phyloP scores from a whole-genome alignment of 345 rosid species.

The Tarenaya hassleriana region DNA sequence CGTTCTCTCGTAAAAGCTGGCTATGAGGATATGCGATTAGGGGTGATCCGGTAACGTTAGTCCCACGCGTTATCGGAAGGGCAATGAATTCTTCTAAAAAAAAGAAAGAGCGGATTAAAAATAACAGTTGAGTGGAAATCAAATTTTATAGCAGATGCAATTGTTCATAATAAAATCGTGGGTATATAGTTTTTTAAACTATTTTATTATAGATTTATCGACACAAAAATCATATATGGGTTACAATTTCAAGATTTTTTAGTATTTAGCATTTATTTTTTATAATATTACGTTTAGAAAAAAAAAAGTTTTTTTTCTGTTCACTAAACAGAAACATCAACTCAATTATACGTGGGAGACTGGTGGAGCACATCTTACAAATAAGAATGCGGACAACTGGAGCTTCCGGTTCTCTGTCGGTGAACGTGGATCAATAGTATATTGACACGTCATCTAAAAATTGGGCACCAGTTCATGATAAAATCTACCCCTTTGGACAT shows the following conservation, averaged over 20 bases:
- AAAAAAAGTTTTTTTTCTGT: background rate
- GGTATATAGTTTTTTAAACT: no score
- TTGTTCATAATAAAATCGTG: no score
- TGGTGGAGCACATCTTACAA: constrained; percentile 42
- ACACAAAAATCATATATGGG: no score
- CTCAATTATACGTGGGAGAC: constrained; percentile 23
- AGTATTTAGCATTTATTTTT: background rate
- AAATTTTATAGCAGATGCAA: no score
- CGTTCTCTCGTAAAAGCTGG: background rate
- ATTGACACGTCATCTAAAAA: constrained; percentile 19
- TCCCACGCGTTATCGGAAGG: constrained; percentile 34
- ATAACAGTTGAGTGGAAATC: no score
- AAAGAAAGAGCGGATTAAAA: no score
- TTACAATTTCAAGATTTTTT: background rate
- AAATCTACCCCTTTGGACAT: no score
- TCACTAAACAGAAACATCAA: constrained; percentile 6
- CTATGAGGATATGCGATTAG: constrained; percentile 22
- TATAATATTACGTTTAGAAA: background rate
- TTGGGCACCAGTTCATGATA: constrained; percentile 1
- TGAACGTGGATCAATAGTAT: constrained; percentile 34
- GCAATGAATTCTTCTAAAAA: constrained; percentile 15
- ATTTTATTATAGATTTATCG: no score
- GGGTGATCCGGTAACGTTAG: constrained; percentile 26
- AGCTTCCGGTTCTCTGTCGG: constrained; percentile 25
- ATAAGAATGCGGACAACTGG: constrained; percentile 18